Evolutionary conservation across 768 basidiomycete species (phyloP).

Genomic region (Lactifluus echinatus): DNA sequence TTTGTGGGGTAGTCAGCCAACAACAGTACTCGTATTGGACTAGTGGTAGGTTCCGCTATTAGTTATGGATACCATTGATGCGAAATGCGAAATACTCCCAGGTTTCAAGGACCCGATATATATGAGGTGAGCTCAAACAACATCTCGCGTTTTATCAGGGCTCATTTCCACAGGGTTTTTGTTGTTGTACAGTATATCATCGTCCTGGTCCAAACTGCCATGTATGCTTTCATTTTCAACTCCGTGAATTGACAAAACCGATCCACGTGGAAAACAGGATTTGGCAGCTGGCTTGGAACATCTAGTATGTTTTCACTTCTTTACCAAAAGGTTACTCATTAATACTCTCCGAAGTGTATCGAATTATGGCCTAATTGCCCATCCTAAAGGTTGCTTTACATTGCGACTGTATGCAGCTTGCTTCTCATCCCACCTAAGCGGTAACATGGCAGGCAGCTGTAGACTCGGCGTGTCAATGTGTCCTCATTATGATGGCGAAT

Average conservation of each 20-base stretch:
- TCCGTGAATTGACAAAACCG: neutral
- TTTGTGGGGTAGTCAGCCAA: neutral
- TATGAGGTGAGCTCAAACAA: neutral
- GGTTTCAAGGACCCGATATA: neutral
- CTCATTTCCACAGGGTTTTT: neutral
- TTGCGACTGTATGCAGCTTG: neutral
- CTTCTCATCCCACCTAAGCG: neutral
- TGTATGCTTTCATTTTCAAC: neutral
- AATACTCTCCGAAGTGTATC: neutral
- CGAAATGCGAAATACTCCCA: neutral
- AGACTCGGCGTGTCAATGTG: neutral
- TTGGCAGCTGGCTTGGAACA: neutral
- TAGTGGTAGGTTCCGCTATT: neutral
- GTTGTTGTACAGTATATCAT: neutral
- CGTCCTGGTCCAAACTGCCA: neutral
- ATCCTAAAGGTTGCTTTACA: neutral
- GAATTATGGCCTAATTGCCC: neutral
- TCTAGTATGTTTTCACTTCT: neutral
- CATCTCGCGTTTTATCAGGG: too few species aligned
- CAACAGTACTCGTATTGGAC: neutral
- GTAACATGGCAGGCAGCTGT: neutral
- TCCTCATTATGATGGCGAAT: neutral
- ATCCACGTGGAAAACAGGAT: neutral
- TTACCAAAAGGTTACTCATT: neutral
- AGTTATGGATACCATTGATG: neutral